Conservation (phyloP, 225 moss, liverwort and hornwort genomes). For the Physcomitrium patens region DNA sequence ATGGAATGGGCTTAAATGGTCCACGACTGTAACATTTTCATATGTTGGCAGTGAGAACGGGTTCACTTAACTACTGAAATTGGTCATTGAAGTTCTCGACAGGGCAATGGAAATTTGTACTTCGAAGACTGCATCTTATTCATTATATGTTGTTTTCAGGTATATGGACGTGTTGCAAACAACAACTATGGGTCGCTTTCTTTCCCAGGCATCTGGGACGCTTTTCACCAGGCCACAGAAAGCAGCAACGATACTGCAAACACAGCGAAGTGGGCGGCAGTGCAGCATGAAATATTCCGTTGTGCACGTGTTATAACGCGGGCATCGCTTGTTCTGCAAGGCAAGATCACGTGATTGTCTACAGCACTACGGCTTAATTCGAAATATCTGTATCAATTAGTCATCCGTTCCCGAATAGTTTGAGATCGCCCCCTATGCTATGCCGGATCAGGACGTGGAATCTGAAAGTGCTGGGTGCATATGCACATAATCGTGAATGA, state of each 20-base stretch:
- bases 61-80: too few species aligned
- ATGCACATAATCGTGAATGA: too few species aligned
- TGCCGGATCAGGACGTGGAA: too few species aligned
- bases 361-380: not conserved
- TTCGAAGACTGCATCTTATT: constrained; percentile 21
- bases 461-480: too few species aligned
- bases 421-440: too few species aligned
- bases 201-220: constrained; percentile 54
- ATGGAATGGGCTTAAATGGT: not conserved
- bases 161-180: constrained; percentile 54
- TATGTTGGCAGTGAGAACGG: too few species aligned
- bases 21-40: not conserved
- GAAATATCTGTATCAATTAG: constrained; percentile 16
- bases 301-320: constrained; percentile 44
- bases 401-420: too few species aligned
- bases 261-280: constrained; percentile 46
- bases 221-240: constrained; percentile 36
- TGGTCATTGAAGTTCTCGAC: constrained; percentile 4
- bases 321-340: constrained; percentile 54
- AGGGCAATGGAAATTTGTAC: not conserved
- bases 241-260: constrained; percentile 19
- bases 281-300: constrained; percentile 65
- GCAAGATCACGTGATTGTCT: constrained; percentile 49
- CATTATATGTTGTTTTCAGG: constrained; percentile 39
- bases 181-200: constrained; percentile 44